phyloP scores from a whole-genome alignment of 2,329 filamentous ascomycete genomes.

The Talaromyces rugulosus region DNA sequence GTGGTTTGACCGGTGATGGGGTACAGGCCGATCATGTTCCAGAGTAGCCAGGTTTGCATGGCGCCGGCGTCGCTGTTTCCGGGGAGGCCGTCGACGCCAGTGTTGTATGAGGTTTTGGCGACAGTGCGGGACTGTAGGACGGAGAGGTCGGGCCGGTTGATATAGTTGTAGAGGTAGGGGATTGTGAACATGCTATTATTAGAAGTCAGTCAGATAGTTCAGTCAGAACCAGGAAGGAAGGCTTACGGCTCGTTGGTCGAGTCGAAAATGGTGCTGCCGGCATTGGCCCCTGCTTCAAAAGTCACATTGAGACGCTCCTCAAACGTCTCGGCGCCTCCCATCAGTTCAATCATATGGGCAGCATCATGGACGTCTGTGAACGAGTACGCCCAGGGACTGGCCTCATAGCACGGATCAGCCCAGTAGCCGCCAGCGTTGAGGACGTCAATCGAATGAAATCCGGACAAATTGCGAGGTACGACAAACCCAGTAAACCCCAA shows the following conservation, averaged over 20 bases:
- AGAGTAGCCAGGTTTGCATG: slow-evolving; percentile 60
- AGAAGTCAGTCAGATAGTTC: neutral
- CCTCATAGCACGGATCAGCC: slow-evolving; percentile 67
- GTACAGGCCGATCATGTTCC: slow-evolving; percentile 63
- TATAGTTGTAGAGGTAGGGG: slow-evolving; percentile 62
- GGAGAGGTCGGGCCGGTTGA: slow-evolving; percentile 51
- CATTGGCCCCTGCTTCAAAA: slow-evolving; percentile 39
- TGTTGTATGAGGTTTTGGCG: slow-evolving; percentile 56
- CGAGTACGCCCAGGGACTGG: slow-evolving; percentile 67
- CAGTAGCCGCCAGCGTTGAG: slow-evolving; percentile 61
- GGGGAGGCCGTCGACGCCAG: slow-evolving; percentile 52
- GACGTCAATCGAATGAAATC: slow-evolving; percentile 65
- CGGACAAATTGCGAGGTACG: slow-evolving; percentile 63
- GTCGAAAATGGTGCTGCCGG: slow-evolving; percentile 53
- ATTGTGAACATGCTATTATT: slow-evolving; percentile 33
- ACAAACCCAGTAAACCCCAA: slow-evolving; percentile 65
- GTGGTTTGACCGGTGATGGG: slow-evolving; percentile 53
- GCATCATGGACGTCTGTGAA: slow-evolving; percentile 70
- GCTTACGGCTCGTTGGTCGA: slow-evolving; percentile 63
- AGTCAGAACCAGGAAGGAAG: slow-evolving; percentile 1
- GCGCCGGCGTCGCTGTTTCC: slow-evolving; percentile 64
- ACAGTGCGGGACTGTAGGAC: slow-evolving; percentile 53
- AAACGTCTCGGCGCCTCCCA: slow-evolving; percentile 47
- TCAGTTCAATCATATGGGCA: slow-evolving; percentile 48
- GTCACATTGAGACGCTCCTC: slow-evolving; percentile 53